Evolutionary conservation across 805 yeast species (phyloP).

Genomic region (Yarrowia deformans): DNA sequence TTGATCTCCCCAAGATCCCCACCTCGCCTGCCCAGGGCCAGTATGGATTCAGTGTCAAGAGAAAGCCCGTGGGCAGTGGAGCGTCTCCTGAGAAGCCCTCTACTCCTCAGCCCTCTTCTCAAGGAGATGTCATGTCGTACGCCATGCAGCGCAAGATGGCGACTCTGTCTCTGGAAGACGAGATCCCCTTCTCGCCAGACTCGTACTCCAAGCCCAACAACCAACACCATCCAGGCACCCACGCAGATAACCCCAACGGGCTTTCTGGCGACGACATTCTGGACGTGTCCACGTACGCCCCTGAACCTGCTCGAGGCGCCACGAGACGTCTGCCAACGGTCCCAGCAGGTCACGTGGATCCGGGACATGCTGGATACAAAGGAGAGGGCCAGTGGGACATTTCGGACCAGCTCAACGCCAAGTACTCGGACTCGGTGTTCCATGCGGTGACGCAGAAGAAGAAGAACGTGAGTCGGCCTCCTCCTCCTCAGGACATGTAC

Average conservation of each 20-base stretch:
- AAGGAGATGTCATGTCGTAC: constrained; percentile 22
- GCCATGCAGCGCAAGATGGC: constrained; percentile 37
- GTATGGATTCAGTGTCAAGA: constrained; percentile 32
- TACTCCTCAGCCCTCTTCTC: background rate
- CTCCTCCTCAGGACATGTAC: constrained; percentile 39
- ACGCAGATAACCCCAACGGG: constrained; percentile 17
- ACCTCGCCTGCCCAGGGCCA: constrained; percentile 34
- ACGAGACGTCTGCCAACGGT: constrained; percentile 40
- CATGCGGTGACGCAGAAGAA: constrained; percentile 42
- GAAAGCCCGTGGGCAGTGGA: constrained; percentile 34
- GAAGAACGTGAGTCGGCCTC: background rate
- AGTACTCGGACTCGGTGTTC: constrained; percentile 51
- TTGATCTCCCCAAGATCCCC: constrained; percentile 24
- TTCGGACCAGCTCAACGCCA: constrained; percentile 50
- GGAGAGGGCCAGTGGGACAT: constrained; percentile 48
- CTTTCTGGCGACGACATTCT: constrained; percentile 41
- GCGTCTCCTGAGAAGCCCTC: constrained; percentile 4
- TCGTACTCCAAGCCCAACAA: constrained; percentile 40
- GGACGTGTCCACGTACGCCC: constrained; percentile 45
- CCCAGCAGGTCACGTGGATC: constrained; percentile 44
- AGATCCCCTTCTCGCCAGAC: constrained; percentile 45
- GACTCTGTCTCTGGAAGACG: constrained; percentile 18
- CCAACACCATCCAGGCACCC: background rate
- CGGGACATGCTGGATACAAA: constrained; percentile 44
- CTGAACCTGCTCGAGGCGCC: constrained; percentile 44